Conservation (phyloP, 73 alveolate species). For the Paramecium primaurelia region DNA sequence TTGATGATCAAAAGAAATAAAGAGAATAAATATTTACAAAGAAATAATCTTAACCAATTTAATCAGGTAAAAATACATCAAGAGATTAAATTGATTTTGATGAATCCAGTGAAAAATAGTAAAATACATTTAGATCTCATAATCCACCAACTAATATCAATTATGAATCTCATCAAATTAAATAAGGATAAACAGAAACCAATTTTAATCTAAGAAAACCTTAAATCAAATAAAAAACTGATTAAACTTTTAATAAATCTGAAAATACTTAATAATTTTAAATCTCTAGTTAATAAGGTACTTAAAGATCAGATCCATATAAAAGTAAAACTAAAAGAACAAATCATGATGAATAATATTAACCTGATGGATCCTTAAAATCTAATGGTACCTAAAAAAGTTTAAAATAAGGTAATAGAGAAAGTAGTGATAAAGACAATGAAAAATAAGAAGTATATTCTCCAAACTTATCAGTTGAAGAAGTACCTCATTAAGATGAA, state of each 20-base stretch:
- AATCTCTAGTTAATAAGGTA: not conserved
- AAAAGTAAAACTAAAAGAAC: not conserved
- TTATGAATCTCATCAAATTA: not conserved
- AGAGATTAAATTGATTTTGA: not conserved
- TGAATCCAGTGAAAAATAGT: not conserved
- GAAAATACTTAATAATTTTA: not conserved
- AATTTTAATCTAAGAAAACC: not conserved
- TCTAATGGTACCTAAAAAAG: not conserved
- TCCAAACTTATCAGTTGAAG: not conserved
- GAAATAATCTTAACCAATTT: not conserved
- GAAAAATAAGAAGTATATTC: not conserved
- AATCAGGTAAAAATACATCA: conserved; percentile 20
- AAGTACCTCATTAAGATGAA: conserved; percentile 13
- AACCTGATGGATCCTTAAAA: not conserved
- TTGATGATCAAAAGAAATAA: not conserved
- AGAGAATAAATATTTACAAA: not conserved
- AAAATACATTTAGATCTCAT: not conserved
- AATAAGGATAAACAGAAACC: not conserved
- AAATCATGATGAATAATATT: not conserved
- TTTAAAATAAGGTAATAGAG: not conserved
- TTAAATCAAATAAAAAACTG: not conserved
- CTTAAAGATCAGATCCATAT: not conserved
- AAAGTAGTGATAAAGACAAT: not conserved
- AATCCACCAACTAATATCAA: not conserved
- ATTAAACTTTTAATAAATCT: not conserved